Base-by-base conservation (phyloP, 805 yeast species). In the Kregervanrija pseudodelftensis region DNA sequence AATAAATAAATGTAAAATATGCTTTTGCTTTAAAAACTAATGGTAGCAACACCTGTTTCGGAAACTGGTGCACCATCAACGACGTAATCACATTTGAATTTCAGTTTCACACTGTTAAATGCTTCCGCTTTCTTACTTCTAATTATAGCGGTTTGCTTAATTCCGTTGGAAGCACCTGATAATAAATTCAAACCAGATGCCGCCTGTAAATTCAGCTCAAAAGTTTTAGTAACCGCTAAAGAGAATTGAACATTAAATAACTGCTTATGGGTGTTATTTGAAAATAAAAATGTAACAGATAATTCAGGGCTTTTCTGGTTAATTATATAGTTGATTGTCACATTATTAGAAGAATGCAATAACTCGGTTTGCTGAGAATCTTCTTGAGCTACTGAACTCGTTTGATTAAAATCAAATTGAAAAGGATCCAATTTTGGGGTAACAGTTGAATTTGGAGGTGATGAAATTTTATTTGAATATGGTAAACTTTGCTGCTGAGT, bases 61-160 rank as follows among this genome's bases (percentile, higher is more conserved):
- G 74, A 80, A 16, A 63, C 63, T 7, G 64, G 62, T 13, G 60
- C 57, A 12, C 80, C 78, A 45, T 73, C 75, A 10, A 71, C 55
- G 8, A 54, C 53, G 59, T 77, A 87, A 45, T 74, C 73, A 14
- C 76, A 70, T 60, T 82, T 85, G 91, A 91, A 87, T 61, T 86
- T 84, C 42, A 88, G 69, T 63, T 84, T 86, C 52, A 84, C 41
- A 11, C 14, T 31, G 17, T 40, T 36, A 36, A 44, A 48, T 35
- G 34, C 11, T 39, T 50, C 39, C 12, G 55, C 51, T 28, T 46
- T 44, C 42, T 50, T 52, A 43, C 50, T 51, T 38, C 46, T 47
- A 41, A 62, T 51, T 30, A 44, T 47, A 15, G 54, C 58, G 14
- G 46, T 49, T 44, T 62, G 66, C 5, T 54, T 51, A 31, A 63